Evolutionary conservation across 495 filamentous ascomycete species (phyloP).

Genomic region (Immersiella caudata): DNA sequence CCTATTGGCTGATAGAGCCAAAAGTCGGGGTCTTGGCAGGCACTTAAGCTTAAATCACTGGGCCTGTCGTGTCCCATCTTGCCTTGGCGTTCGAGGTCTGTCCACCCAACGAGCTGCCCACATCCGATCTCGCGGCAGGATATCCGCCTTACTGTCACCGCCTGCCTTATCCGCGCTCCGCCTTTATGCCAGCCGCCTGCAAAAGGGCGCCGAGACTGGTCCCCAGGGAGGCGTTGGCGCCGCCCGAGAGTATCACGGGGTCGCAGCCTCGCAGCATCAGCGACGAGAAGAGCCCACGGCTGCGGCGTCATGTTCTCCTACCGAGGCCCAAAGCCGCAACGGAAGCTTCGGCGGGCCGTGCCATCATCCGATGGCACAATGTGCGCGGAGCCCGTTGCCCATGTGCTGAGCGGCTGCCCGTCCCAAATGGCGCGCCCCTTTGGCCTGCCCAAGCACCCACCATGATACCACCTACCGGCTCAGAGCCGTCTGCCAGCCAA

Average conservation of each 20-base stretch:
- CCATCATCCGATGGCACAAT: neutral
- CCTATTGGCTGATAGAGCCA: constrained; percentile 22
- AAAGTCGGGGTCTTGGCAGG: constrained; percentile 29
- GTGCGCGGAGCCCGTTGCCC: neutral
- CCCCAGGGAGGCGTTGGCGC: neutral
- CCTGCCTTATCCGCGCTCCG: neutral
- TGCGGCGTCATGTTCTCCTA: neutral
- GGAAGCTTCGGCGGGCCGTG: neutral
- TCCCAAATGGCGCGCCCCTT: neutral
- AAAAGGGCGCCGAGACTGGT: neutral
- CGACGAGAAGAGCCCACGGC: neutral
- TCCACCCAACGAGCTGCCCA: neutral
- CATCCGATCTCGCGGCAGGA: neutral
- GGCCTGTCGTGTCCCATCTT: constrained; percentile 17
- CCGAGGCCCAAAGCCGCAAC: neutral
- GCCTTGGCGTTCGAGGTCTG: neutral
- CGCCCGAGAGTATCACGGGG: neutral
- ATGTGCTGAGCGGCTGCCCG: neutral
- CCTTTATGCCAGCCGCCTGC: neutral
- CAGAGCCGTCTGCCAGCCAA: neutral
- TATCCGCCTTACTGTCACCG: neutral
- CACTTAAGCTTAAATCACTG: constrained; percentile 31
- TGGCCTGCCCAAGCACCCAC: neutral
- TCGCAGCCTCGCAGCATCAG: neutral
- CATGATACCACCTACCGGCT: neutral